Conservation (phyloP, 2,329 filamentous ascomycete genomes). For the Xylariaceae sp. region DNA sequence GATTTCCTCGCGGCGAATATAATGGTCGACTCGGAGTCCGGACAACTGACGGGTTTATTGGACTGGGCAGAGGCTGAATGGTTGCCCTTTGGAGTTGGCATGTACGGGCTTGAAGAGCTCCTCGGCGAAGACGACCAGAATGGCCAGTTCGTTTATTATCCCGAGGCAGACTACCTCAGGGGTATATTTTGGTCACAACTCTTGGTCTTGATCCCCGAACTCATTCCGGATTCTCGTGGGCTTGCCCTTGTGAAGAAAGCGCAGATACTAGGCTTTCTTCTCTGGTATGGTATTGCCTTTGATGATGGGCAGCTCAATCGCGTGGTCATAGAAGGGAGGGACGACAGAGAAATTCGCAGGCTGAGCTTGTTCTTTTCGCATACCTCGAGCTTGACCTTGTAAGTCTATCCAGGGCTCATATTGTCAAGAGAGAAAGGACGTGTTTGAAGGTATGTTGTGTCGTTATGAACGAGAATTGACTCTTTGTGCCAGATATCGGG, state of each 20-base stretch:
- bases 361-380: constrained; percentile 37
- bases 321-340: constrained; percentile 47
- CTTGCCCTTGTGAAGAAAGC: constrained; percentile 38
- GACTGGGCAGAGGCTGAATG: constrained; percentile 62
- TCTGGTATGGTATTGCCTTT: constrained; percentile 61
- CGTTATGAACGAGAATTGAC: not conserved
- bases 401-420: not conserved
- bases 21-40: constrained; percentile 42
- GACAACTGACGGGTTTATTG: constrained; percentile 47
- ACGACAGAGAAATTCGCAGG: constrained; percentile 49
- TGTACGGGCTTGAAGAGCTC: constrained; percentile 58
- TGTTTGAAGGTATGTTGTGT: constrained; percentile 4
- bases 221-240: constrained; percentile 25
- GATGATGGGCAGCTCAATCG: constrained; percentile 55
- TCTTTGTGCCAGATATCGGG: too few relatives aligned
- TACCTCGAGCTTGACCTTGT: not conserved
- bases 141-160: constrained; percentile 41
- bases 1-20: constrained; percentile 56
- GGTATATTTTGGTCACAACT: constrained; percentile 46
- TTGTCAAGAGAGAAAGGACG: not conserved
- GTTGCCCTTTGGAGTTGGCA: constrained; percentile 53
- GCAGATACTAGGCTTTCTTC: constrained; percentile 48
- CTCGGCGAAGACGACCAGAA: constrained; percentile 41
- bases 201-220: constrained; percentile 31
- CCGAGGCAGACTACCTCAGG: constrained; percentile 40